Evolutionary conservation across 1,284 basidiomycete genomes (phyloP), one percentile per base, ranked within the genome.

Genomic region (Ceratobasidium theobromae): DNA sequence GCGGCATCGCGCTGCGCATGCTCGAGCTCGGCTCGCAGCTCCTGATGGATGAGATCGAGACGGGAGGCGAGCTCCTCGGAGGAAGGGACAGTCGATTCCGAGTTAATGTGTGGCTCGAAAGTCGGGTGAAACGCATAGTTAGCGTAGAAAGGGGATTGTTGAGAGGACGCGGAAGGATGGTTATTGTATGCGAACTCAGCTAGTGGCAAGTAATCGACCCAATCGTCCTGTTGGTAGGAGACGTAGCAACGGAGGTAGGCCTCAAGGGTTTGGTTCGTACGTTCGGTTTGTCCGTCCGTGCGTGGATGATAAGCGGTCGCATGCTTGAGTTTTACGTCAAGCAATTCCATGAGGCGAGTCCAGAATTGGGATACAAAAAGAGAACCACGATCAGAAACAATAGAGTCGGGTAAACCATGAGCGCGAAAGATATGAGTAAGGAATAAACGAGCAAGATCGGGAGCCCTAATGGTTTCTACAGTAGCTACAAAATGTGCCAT

Each of bases 131-230:
- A 79, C 14, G 75, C 79, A n/a, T 74, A 69, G 57, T 78, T 76
- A 40, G 77, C 76, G 35, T 72, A 77, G 74, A 82, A 82, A 0
- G 80, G 81, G 1, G 80, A 74, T n/a, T 52, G 62, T 1, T 65
- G 30, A 18, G 68, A 69, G 1, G 68, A 68, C 1, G 66, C 25
- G 3, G 32, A 55, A 12, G 53, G 4, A 12, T 45, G 16, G 48
- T 71, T 71, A 33, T 72, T 70, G 55, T 64, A 69, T 2, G 71
- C 35, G 41, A 72, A 72, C 45, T 72, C 71, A 11, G 71, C 67
- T 11, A 71, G 49, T 3, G 73, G 67, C 1, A 74, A 54, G 11
- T 52, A 55, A 5, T 70, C 49, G 14, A 14, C 28, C 73, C 70
- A 73, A 48, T 74, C 64, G 48, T 70, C 66, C 48, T 74, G 73